phyloP scores from a whole-genome alignment of 1,284 basidiomycete species.

The Heterobasidion parviporum region DNA sequence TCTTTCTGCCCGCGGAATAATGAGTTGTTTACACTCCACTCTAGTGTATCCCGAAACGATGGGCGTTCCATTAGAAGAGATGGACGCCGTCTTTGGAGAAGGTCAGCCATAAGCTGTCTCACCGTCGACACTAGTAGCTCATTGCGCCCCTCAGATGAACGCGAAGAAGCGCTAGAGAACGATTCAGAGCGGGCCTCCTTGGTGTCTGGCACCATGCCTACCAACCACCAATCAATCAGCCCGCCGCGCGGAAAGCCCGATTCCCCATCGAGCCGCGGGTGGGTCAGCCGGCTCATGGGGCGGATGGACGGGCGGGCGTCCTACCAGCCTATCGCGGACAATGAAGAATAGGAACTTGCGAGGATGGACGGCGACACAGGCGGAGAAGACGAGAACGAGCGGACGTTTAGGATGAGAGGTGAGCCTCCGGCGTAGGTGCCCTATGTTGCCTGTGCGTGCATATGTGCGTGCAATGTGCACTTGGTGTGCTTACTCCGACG shows the following conservation, averaged over 20 bases:
- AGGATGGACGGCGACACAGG: conserved; percentile 33
- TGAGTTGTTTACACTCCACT: conserved; percentile 6
- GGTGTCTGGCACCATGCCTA: conserved; percentile 30
- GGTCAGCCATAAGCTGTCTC: conserved; percentile 29
- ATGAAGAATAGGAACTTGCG: conserved; percentile 64
- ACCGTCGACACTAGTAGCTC: background rate
- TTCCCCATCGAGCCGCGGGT: conserved; percentile 23
- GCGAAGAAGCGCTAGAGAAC: conserved; percentile 61
- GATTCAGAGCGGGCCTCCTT: conserved; percentile 64
- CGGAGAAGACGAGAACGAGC: conserved; percentile 16
- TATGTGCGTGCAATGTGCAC: too few relatives aligned
- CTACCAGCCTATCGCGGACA: conserved; percentile 47
- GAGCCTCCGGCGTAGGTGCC: background rate
- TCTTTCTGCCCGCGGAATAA: conserved; percentile 4
- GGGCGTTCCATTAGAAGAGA: conserved; percentile 74
- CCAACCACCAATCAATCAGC: conserved; percentile 26
- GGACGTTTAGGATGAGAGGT: background rate
- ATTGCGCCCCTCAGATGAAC: conserved; percentile 30
- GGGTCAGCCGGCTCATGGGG: conserved; percentile 46
- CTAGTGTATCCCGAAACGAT: conserved; percentile 79
- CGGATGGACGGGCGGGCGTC: conserved; percentile 30
- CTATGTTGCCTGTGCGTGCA: too few relatives aligned
- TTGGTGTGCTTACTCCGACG: background rate
- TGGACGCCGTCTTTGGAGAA: conserved; percentile 80
- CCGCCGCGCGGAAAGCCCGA: conserved; percentile 14